A percentile compares a stretch with the other conserved stretches of the same genome.
Evolutionary conservation across 148 eudicot species (phyloP).

Genomic region (Spergularia marina): DNA sequence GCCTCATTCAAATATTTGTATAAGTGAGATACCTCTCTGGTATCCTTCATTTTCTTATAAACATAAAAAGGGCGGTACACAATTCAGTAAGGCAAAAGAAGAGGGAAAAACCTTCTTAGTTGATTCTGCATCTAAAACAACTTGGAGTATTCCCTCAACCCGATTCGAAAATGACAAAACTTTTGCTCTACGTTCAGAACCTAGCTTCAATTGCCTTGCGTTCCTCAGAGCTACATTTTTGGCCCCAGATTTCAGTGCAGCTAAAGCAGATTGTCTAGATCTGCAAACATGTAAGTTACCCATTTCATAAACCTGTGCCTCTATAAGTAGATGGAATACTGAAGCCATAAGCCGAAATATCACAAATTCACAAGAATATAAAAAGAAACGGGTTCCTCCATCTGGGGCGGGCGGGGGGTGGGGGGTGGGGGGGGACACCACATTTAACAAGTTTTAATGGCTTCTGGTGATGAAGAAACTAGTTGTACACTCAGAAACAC

Average conservation of each 20-base stretch:
- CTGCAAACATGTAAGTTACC: constrained; percentile 26
- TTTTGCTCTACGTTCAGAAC: constrained; percentile 68
- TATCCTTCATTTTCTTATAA: neutral
- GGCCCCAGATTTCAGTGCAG: constrained; percentile 57
- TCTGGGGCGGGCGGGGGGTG: too few relatives aligned
- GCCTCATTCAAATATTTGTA: too few relatives aligned
- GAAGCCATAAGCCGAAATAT: neutral
- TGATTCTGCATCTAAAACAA: constrained; percentile 72
- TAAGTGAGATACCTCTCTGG: too few relatives aligned
- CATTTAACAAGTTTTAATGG: neutral
- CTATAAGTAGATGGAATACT: neutral
- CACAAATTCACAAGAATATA: neutral
- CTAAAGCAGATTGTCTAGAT: constrained; percentile 57
- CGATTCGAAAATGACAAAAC: constrained; percentile 45
- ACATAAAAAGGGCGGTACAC: neutral
- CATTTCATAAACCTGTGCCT: neutral
- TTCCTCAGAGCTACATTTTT: constrained; percentile 61
- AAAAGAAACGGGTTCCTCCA: neutral
- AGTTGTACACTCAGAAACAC: too few relatives aligned
- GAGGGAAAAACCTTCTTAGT: constrained; percentile 54
- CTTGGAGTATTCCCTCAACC: constrained; percentile 74
- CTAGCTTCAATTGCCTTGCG: constrained; percentile 69
- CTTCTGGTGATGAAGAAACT: too few relatives aligned
- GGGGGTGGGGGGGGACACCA: neutral
- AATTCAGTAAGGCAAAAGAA: constrained; percentile 3